Base-by-base conservation (phyloP, 2,329 filamentous ascomycete genomes). In the Verruconis gallopava region DNA sequence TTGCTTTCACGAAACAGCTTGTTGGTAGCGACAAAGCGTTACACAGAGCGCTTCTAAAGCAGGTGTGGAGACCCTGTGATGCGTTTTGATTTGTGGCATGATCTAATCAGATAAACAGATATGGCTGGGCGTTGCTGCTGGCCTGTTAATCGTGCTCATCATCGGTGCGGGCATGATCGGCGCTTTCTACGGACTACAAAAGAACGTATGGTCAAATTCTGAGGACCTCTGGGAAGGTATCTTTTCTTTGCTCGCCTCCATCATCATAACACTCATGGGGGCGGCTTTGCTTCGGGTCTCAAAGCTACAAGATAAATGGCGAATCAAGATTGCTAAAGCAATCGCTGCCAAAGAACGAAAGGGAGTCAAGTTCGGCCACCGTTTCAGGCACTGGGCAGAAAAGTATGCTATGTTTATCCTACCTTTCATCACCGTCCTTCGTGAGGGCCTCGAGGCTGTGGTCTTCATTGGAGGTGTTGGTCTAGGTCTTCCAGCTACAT, bases 291-390 rank as follows among this genome's bases (percentile, higher is more conserved):
- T 93, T 5, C 79, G 85, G 19, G 72, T 93, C 43, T 81, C 77
- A 47, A 91, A 89, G 61, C 73, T 91, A 59, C 82, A 86, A 57
- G 78, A 81, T 47, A 91, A 91, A 62, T 93, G 85, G 86, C 74
- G 77, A n/a, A 65, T 80, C 52, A 91, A 91, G 72, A 74, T 93
- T 18, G 74, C 79, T 14, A 74, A 73, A 51, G 75, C 81, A 2
- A 62, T 91, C 21, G 75, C 82, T 49, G 56, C 69, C 9, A 65
- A 70, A 13, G 65, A 72, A 13, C 56, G 55, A 25, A 56, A 56
- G n/a, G 56, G 56, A 17, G 33, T 21, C 11, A 58, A 59, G 9
- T 53, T 58, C 2, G 59, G 58, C 13, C 62, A 57, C 3, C 63
- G 62, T 3, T 60, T 86, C 47, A 81, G 81, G 60, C 62, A 65